Evolutionary conservation across 345 rosid species (phyloP), one percentile per base, ranked within the genome.

Genomic region (Clarkia xantiana): DNA sequence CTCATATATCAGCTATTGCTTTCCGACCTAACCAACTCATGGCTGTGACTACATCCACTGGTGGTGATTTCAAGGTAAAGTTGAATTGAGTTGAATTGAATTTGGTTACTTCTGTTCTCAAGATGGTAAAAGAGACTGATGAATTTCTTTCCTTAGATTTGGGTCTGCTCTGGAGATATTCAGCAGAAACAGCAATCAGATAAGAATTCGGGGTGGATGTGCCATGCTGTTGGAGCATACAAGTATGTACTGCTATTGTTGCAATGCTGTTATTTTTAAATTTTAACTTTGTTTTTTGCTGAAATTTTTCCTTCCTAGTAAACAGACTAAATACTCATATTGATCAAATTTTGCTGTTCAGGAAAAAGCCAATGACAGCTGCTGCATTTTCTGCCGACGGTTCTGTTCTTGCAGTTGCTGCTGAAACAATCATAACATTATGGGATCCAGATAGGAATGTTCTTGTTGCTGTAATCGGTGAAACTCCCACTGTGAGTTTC

Each of bases 351-450:
- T 44, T 52, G 18, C 63, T 57, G 56, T 77, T n/a, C n/a, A 91
- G 98, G 57, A 91, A 75, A 63, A 83, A 65, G 67, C 84, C 86
- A 16, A 75, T 86, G 94, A 84, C 93, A 23, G 95, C 98, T 58
- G 98, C 94, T 54, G 65, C 90, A 40, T 91, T 91, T 73, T 91
- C 98, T 58, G 68, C 73, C 1, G 98, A 91, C 71, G 98, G 98
- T 71, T 74, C 95, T 58, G 89, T 91, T 61, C 86, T 91, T 7
- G 98, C 96, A 48, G 87, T 86, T 76, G 95, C 95, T 0, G 96
- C 95, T 47, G 94, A 86, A 71, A 79, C 82, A 60, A 70, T 75
- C 43, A 79, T 91, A 55, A 91, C 96, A 8, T 66, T 91, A 45
- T 86, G 98, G 98, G 85, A 91, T 59, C 93, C 95, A 4, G 76